These are phyloP conservation scores for Salix purpurea DNA, from an alignment of 345 rosid species.

Conservation along the genomic window DNA sequence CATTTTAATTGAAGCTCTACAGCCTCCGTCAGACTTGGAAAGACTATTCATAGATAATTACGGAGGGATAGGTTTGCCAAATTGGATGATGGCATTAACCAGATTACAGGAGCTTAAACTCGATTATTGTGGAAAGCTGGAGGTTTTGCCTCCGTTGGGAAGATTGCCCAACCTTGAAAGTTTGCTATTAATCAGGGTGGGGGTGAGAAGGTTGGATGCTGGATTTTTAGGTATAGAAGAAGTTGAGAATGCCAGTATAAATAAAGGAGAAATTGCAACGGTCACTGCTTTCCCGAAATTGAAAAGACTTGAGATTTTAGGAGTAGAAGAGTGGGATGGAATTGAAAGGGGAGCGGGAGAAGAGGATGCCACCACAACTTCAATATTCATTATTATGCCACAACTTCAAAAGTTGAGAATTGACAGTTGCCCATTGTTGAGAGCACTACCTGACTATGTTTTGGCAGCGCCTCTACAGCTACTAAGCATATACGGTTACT, in stretches of 20 bases:
- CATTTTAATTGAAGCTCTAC: background rate
- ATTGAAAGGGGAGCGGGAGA: too few relatives aligned
- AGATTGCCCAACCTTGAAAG: conserved; percentile 12
- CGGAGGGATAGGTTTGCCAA: background rate
- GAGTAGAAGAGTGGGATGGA: conserved; percentile 4
- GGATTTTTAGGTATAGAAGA: conserved; percentile 7
- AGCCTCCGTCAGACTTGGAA: background rate
- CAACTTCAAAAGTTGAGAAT: background rate
- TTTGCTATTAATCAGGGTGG: background rate
- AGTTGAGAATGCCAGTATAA: too few relatives aligned
- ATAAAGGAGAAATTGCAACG: background rate
- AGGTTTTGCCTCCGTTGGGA: conserved; percentile 11
- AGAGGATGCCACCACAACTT: too few relatives aligned
- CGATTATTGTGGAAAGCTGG: accelerated
- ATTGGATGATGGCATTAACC: conserved; percentile 3
- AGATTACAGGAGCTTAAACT: background rate
- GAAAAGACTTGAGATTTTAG: background rate
- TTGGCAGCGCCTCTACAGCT: background rate
- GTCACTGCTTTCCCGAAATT: conserved; percentile 8
- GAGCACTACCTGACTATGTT: background rate
- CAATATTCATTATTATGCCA: background rate
- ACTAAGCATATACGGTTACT: accelerated
- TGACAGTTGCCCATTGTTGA: background rate
- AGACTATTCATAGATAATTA: background rate
- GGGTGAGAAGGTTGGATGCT: background rate